Evolutionary conservation across 2,329 filamentous ascomycete genomes (phyloP), one percentile per base, ranked within the genome.

Genomic region (Tolypocladium endophyticum): DNA sequence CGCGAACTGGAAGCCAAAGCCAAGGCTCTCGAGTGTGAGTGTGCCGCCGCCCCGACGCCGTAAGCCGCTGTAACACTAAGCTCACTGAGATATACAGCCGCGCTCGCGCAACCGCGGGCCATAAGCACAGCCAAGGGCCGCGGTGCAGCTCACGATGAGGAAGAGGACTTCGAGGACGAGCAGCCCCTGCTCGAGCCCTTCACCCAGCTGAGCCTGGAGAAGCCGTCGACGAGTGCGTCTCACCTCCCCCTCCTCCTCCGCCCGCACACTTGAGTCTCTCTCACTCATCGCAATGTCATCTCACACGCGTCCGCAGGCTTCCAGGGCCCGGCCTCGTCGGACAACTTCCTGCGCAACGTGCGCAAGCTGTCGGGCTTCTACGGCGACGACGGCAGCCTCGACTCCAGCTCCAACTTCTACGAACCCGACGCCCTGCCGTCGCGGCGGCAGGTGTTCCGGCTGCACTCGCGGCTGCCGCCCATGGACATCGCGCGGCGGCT

Each of bases 401-500:
- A 74, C 16, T 62, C 67, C 1, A 68, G 68, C 30, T 64, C 68
- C 2, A 68, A 70, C 41, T 70, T 74, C 33, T 74, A 73, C 57
- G 71, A 74, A 30, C 70, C 70, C 0, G 67, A 66, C 2, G 68
- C 70, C 3, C 62, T 76, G 11, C 71, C 73, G 0, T 72, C 73
- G 0, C 67, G 72, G 4, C 66, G 69, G 11, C 66, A 66, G 20
- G 58, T 60, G 3, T 65, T 66, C 25, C 61, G 62, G 11, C 61
- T 60, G 6, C 65, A 62, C 7, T 62, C 77, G 25, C 70, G 74
- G 18, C 68, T 83, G 1, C 81, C 81, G 0, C 79, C 80, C 0
- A 72, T 77, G 14, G 77, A 81, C 38, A 76, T 81, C 62, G 80
- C 80, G 0, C 78, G 77, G 57, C 71, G 78, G 18, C 70, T 81